Conservation (phyloP, 2,329 filamentous ascomycete species). For the Sphaerulina vaccinii region DNA sequence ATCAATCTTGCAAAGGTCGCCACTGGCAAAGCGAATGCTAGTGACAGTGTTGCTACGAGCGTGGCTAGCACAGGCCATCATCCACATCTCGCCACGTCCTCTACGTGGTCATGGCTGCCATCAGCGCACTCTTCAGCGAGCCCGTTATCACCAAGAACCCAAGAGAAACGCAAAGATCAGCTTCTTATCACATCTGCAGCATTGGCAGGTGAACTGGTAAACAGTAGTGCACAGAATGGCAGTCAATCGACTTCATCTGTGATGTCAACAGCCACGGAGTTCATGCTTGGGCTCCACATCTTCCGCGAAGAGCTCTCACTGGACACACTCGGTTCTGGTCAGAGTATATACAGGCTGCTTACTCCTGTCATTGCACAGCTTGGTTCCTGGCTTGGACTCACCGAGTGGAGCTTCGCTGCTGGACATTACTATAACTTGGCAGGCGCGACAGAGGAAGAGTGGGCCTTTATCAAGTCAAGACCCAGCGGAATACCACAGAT, state of each 20-base stretch:
- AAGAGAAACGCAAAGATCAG: conserved; percentile 28
- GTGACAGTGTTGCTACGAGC: not conserved
- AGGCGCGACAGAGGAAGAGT: conserved; percentile 54
- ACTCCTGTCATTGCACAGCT: conserved; percentile 78
- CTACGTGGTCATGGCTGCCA: conserved; percentile 30
- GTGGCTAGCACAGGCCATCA: conserved; percentile 1
- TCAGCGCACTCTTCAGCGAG: not conserved
- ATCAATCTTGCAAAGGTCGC: conserved; percentile 31
- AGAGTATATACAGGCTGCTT: conserved; percentile 42
- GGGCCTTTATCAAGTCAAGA: conserved; percentile 37
- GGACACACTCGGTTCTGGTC: conserved; percentile 42
- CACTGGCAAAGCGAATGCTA: conserved; percentile 14
- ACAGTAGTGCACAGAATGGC: not conserved
- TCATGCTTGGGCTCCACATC: conserved; percentile 72
- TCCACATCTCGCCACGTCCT: not conserved
- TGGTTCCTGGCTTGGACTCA: conserved; percentile 76
- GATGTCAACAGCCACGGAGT: conserved; percentile 23
- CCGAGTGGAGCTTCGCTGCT: conserved; percentile 55
- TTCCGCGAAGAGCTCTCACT: conserved; percentile 89
- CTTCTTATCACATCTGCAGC: conserved; percentile 28
- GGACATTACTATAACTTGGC: conserved; percentile 62
- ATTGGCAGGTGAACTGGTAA: conserved; percentile 29
- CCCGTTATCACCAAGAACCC: conserved; percentile 11
- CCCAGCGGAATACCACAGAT: conserved; percentile 10
- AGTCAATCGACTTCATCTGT: conserved; percentile 1